Evolutionary conservation across 169 alveolate genomes (phyloP).

Genomic region (Cyclospora cayetanensis): DNA sequence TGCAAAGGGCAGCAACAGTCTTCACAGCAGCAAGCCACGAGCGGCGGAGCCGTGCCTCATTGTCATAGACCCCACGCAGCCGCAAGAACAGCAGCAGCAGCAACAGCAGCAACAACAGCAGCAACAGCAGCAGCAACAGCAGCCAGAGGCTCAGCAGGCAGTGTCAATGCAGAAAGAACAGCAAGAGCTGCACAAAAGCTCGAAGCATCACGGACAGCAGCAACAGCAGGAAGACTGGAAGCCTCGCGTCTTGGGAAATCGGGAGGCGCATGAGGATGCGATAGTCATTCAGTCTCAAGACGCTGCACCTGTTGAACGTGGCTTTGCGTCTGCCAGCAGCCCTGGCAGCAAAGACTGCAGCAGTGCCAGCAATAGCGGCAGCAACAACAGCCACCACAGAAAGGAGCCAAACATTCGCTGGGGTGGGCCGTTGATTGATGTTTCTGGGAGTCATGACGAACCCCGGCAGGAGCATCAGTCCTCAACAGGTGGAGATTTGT

Average conservation of each 20-base stretch:
- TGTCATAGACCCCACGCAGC: not conserved
- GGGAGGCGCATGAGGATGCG: not conserved
- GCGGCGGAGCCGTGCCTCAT: not conserved
- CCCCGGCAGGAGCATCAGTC: not conserved
- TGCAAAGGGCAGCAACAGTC: not conserved
- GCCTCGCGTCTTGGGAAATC: too few relatives aligned
- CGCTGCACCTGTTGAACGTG: not conserved
- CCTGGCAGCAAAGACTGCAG: constrained; percentile 11
- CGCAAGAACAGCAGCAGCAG: not conserved
- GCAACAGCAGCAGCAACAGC: not conserved
- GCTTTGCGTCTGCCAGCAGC: constrained; percentile 9
- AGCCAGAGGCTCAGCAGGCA: not conserved
- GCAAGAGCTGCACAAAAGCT: not conserved
- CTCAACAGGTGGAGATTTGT: not conserved
- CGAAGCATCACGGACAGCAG: not conserved
- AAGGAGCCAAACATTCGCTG: not conserved
- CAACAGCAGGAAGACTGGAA: not conserved
- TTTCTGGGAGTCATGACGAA: not conserved
- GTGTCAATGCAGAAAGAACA: constrained; percentile 8
- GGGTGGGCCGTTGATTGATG: not conserved
- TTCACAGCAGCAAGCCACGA: not conserved
- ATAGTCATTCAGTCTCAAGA: not conserved
- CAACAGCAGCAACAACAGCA: not conserved
- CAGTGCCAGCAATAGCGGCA: constrained; percentile 1
- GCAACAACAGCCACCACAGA: not conserved